Conservation (phyloP, 1,139 yeast genomes). For the Zygosaccharomyces sapae region DNA sequence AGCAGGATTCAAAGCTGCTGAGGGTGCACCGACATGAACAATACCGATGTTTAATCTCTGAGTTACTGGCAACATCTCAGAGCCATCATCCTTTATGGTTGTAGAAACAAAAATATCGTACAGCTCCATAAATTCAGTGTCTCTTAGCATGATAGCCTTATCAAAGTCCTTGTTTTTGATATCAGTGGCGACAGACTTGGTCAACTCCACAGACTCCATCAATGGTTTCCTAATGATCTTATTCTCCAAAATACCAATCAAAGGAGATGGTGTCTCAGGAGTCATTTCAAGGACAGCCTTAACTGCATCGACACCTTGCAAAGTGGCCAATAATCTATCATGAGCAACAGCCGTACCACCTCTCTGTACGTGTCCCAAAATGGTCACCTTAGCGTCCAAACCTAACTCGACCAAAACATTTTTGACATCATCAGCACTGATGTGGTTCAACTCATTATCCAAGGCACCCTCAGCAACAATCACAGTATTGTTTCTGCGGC, state of each 20-base stretch:
- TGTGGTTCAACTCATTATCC: conserved; percentile 60
- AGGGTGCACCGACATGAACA: conserved; percentile 78
- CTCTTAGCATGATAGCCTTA: conserved; percentile 63
- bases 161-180: conserved; percentile 58
- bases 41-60: conserved; percentile 64
- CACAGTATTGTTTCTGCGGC: conserved; percentile 74
- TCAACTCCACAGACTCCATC: conserved; percentile 66
- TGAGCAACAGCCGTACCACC: conserved; percentile 85
- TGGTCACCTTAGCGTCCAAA: conserved; percentile 73
- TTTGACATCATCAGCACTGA: conserved; percentile 62
- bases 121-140: conserved; percentile 66
- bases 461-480: conserved; percentile 85
- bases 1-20: conserved; percentile 77
- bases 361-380: conserved; percentile 79
- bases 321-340: conserved; percentile 68
- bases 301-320: conserved; percentile 83
- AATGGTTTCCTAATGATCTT: conserved; percentile 65
- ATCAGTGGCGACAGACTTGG: conserved; percentile 67
- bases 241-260: conserved; percentile 70
- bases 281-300: conserved; percentile 66
- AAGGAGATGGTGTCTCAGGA: conserved; percentile 70
- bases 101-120: conserved; percentile 61
- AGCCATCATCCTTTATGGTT: conserved; percentile 56
- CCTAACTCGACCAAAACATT: conserved; percentile 67
- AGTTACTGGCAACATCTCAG: conserved; percentile 48